Percentiles rank a stretch among this genome's conserved stretches.
phyloP scores from a whole-genome alignment of 768 basidiomycete species.

The Cantharellus cinnabarinus region DNA sequence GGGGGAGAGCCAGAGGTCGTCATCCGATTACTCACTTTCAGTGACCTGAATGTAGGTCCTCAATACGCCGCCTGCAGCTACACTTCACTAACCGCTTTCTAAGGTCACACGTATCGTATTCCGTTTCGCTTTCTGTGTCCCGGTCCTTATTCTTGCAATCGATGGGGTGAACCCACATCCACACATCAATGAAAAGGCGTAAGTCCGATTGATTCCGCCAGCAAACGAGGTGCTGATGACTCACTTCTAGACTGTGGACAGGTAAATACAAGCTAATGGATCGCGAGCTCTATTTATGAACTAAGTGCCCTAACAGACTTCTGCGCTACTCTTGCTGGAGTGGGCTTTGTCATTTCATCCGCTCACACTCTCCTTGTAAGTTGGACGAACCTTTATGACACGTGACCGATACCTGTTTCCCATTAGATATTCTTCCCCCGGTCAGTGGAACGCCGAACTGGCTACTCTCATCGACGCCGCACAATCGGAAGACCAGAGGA shows the following conservation, averaged over 20 bases:
- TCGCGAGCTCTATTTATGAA: not conserved
- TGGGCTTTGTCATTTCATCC: conserved; percentile 49
- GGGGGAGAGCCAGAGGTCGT: conserved; percentile 60
- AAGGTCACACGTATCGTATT: conserved; percentile 53
- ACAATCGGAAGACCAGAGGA: not conserved
- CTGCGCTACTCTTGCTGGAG: conserved; percentile 32
- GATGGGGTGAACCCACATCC: conserved; percentile 33
- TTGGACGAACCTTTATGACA: not conserved
- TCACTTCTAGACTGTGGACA: conserved; percentile 27
- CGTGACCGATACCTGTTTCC: not conserved
- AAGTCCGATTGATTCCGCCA: not conserved
- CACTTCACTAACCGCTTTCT: not conserved
- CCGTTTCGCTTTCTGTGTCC: conserved; percentile 49
- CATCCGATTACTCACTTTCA: conserved; percentile 51
- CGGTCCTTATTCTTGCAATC: conserved; percentile 41
- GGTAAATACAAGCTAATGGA: not conserved
- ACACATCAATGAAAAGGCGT: conserved; percentile 6
- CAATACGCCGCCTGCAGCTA: not conserved
- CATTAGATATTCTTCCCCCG: conserved; percentile 58
- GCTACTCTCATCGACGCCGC: conserved; percentile 1
- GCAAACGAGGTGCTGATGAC: not conserved
- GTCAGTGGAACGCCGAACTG: conserved; percentile 37
- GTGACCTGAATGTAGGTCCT: conserved; percentile 49
- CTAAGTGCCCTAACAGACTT: conserved; percentile 22
- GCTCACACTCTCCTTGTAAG: conserved; percentile 40